Evolutionary conservation across 305 asterid genomes (phyloP).

Genomic region (Fraxinus sp.): DNA sequence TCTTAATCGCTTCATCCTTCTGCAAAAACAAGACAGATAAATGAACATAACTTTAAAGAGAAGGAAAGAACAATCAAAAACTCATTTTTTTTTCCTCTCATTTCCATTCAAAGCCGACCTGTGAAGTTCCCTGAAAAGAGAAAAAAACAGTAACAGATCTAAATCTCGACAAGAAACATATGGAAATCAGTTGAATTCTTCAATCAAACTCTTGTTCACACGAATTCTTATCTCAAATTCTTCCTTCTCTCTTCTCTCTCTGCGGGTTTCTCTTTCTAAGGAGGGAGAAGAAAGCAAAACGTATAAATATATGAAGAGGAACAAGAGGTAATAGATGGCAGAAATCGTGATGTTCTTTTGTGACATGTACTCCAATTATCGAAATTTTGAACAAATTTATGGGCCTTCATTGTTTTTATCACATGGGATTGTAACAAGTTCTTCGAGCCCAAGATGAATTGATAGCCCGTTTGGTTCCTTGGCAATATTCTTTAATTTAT

Average conservation of each 20-base stretch:
- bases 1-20: constrained; percentile 45
- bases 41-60: background rate
- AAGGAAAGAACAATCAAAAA: background rate
- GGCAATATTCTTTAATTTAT: background rate
- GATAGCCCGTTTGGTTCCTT: background rate
- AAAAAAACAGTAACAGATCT: constrained; percentile 35
- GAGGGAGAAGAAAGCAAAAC: constrained; percentile 17
- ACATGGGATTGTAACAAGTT: background rate
- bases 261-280: constrained; percentile 18
- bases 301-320: constrained; percentile 10
- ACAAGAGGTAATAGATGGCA: constrained; percentile 24
- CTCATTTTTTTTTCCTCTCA: background rate
- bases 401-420: background rate
- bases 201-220: constrained; percentile 10
- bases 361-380: background rate
- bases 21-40: constrained; percentile 20
- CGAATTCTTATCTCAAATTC: background rate
- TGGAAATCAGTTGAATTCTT: constrained; percentile 21
- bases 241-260: constrained; percentile 2
- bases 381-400: constrained; percentile 3
- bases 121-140: constrained; percentile 18
- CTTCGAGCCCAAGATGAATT: background rate
- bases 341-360: background rate
- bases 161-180: constrained; percentile 14
- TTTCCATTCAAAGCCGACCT: constrained; percentile 22